Evolutionary conservation across 2,329 filamentous ascomycete genomes (phyloP), one percentile per base, ranked within the genome.

Genomic region (Aphanoascus verrucosus): DNA sequence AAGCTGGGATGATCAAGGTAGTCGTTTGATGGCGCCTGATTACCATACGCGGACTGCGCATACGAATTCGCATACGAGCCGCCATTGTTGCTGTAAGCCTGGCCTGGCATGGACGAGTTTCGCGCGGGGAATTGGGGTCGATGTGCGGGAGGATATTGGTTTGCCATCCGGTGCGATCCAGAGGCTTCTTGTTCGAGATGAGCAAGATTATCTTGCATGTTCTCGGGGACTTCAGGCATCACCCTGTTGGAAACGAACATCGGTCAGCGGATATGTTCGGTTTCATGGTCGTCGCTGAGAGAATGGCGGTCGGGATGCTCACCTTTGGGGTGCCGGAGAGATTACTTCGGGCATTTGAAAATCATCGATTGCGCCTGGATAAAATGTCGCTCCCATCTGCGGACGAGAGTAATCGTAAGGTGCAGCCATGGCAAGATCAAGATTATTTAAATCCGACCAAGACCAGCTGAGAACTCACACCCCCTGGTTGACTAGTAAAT

Each of bases 121-220:
- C 64, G 69, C 49, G 65, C 66, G 35, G 67, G 68, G 56, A 64
- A 70, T 51, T 55, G 56, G 34, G 59, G 61, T 38, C 64, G 63
- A 53, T 68, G 67, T 49, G 67, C 67, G 23, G 61, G 62, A 42
- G 65, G 64, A 45, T 69, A 65, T 14, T 42, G 34, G 38, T 61
- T 61, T 55, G 62, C 46, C 66, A 71, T 64, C 71, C 71, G 71
- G 74, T 78, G 73, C 70, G 72, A 64, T 48, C 63, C 65, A 52
- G 65, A 64, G 57, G 85, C 85, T 74, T 89, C 84, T 56, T 89
- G 78, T 76, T 96, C 90, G 74, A 98, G 82, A 69, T 90, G 84
- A 64, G 91, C 86, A 60, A 98, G 80, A 71, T 87, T 91, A 65
- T 94, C 85, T 74, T 95, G 89, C 81, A 98, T 96, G 72, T 95